Conservation (phyloP, 1,139 yeast species). For the Casaregolazyma suthepensis region DNA sequence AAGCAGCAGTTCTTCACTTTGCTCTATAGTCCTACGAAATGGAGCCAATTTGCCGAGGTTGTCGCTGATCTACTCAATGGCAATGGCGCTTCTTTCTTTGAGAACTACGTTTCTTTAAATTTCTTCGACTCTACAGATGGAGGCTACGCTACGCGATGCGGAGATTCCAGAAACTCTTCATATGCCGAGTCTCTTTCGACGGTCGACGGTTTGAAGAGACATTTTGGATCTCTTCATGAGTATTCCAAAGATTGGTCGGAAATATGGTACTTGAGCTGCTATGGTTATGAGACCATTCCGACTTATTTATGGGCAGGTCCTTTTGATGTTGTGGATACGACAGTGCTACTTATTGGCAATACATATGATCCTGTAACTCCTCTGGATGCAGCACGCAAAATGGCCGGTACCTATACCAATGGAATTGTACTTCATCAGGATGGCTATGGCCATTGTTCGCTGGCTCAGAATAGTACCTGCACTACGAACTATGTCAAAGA, state of each 20-base stretch:
- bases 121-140: slow-evolving; percentile 3
- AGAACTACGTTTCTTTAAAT: neutral
- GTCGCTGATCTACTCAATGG: slow-evolving; percentile 11
- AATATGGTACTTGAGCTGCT: slow-evolving; percentile 10
- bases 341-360: slow-evolving; percentile 15
- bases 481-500: slow-evolving; percentile 8
- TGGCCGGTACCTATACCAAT: slow-evolving; percentile 14
- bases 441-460: slow-evolving; percentile 16
- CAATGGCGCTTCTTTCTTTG: slow-evolving; percentile 8
- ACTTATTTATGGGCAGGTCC: slow-evolving; percentile 17
- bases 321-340: slow-evolving; percentile 13
- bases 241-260: neutral
- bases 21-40: slow-evolving; percentile 11
- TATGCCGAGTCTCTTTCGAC: slow-evolving; percentile 3
- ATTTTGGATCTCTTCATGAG: neutral
- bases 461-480: slow-evolving; percentile 15
- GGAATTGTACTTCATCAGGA: slow-evolving; percentile 13
- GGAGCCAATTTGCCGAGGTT: slow-evolving; percentile 11
- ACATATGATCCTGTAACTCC: slow-evolving; percentile 17
- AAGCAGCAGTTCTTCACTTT: slow-evolving; percentile 8
- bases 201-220: slow-evolving; percentile 9
- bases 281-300: slow-evolving; percentile 8
- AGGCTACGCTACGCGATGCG: slow-evolving; percentile 16
- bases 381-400: slow-evolving; percentile 14
- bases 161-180: slow-evolving; percentile 12